Evolutionary conservation across 805 yeast genomes (phyloP), one percentile per base, ranked within the genome.

Genomic region (Yarrowia osloensis): DNA sequence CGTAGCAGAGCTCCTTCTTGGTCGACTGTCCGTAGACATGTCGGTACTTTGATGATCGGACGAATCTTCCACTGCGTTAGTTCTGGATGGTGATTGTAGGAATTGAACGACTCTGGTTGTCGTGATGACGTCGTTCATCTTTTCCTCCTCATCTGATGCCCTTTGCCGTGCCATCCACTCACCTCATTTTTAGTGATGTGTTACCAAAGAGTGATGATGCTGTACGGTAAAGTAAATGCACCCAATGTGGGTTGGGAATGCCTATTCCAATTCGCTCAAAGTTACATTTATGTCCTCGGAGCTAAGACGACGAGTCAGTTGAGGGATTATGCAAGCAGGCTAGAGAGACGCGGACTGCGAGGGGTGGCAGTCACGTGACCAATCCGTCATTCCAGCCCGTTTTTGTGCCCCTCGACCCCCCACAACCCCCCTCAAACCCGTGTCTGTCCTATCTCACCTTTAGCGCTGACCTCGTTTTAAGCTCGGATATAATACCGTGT

Each of bases 1-100:
- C 95, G 74, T 86, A 88, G 76, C 88, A 85, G 67, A 85, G 79
- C 74, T 89, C 94, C 74, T 84, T 87, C 76, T 85, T 85, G 69
- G 86, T 81, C 19, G 95, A 86, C 79, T 93, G 98, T 47, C 98
- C 98, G 77, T 84, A 95, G 24, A 95, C 98, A 76, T 95, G 98
- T 76, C 99, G 91, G 76, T 88, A 95, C 77, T 95, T 95, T 11
- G 98, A 94, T 24, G 97, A 97, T 80, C 98, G 90, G 49, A 95
- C 98, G 76, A 93, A 92, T 78, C 89, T 87, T 39, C 79, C 78
- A 68, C 79, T 77, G 42, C 7, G 63, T 57, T 57, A 57, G 61
- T 35, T 52, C 40, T 29, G 54, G 31, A 11, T 28, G n/a, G n/a
- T n/a, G n/a, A n/a, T n/a, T n/a, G n/a, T n/a, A n/a, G n/a, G n/a